A percentile compares a stretch with the other conserved stretches of the same genome.
Conservation (phyloP, 306 rosid genomes). For the Medicago truncatula region MtrunA17r5.0-ANR NC_053044.1:53522501-53523000, state of each 20-base stretch:
- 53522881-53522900: background rate
- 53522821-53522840: background rate
- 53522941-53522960: background rate
- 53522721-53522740: background rate
- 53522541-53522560: constrained; percentile 9
- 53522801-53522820: background rate
- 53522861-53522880: background rate
- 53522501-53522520: constrained; percentile 13
- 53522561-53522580: constrained; percentile 17
- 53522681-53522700: background rate
- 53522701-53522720: background rate
- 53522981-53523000: constrained; percentile 1
- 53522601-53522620: constrained; percentile 18
- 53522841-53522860: too few species aligned
- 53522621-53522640: constrained; percentile 4
- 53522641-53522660: constrained; percentile 8
- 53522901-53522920: background rate
- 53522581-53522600: constrained; percentile 8
- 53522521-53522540: background rate
- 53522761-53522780: background rate
- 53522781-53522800: constrained; percentile 7
- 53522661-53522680: constrained; percentile 23
- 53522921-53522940: background rate
- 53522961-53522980: background rate
- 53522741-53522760: background rate